phyloP scores from a whole-genome alignment of 495 filamentous ascomycete species.

The Penicillium pulvis region DNA sequence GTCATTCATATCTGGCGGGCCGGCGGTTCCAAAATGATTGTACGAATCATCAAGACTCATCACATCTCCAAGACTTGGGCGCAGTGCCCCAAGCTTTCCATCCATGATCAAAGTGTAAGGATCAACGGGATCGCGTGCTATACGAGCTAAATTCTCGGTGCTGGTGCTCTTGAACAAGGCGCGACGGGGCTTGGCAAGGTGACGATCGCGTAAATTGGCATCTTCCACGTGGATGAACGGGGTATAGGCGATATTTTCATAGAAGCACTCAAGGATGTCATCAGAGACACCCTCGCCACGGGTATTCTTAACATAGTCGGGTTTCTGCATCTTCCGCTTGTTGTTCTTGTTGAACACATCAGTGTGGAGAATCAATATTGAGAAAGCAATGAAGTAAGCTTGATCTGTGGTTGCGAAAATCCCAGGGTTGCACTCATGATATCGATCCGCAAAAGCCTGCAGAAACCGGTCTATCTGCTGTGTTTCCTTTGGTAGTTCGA shows the following conservation, averaged over 20 bases:
- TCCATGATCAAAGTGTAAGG: constrained; percentile 95
- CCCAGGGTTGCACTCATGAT: constrained; percentile 97
- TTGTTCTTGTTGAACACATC: constrained; percentile 99
- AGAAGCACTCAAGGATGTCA: constrained; percentile 93
- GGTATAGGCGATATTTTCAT: constrained; percentile 97
- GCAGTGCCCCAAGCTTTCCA: constrained; percentile 74
- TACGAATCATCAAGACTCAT: constrained; percentile 94
- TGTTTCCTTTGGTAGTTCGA: constrained; percentile 93
- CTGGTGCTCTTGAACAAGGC: constrained; percentile 68
- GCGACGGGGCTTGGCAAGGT: constrained; percentile 72
- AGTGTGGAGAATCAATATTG: constrained; percentile 92
- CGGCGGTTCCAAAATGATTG: constrained; percentile 75
- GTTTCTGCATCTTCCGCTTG: constrained; percentile 97
- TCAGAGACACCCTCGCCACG: constrained; percentile 85
- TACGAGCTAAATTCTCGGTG: constrained; percentile 65
- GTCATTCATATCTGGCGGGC: constrained; percentile 69
- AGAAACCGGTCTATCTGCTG: constrained; percentile 96
- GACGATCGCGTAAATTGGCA: constrained; percentile 78
- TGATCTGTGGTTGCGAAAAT: constrained; percentile 88
- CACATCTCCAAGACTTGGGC: constrained; percentile 85
- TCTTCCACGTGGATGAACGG: constrained; percentile 98
- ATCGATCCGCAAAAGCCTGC: constrained; percentile 92
- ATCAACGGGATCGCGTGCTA: constrained; percentile 82
- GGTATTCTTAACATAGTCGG: constrained; percentile 94
- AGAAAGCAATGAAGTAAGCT: constrained; percentile 97